phyloP scores from a whole-genome alignment of 345 rosid genomes.

The Pseudoturritis turrita region DNA sequence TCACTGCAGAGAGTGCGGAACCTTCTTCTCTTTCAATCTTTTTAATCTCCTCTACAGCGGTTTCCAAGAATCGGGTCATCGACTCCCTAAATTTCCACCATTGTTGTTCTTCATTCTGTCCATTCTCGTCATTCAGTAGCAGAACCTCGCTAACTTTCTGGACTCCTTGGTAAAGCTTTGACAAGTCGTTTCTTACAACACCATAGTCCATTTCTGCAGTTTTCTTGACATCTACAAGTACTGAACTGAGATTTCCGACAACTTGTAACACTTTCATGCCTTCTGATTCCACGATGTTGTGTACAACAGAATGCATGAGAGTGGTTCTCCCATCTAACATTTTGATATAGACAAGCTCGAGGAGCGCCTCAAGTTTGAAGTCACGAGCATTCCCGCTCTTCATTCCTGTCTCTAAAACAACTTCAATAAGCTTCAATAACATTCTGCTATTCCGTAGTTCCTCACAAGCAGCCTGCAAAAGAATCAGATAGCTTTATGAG shows the following conservation, averaged over 20 bases:
- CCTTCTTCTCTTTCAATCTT: conserved; percentile 42
- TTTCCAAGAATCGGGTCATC: conserved; percentile 54
- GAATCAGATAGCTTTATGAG: not conserved
- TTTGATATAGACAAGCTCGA: conserved; percentile 55
- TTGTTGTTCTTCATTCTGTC: not conserved
- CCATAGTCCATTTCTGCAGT: conserved; percentile 19
- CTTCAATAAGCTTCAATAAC: conserved; percentile 66
- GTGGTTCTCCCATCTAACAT: conserved; percentile 69
- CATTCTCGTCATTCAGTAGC: conserved; percentile 26
- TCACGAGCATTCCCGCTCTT: conserved; percentile 63
- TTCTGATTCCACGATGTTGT: conserved; percentile 61
- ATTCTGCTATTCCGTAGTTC: conserved; percentile 54
- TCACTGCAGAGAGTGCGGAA: conserved; percentile 39
- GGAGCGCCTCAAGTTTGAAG: conserved; percentile 73
- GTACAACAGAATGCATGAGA: conserved; percentile 59
- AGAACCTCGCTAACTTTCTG: conserved; percentile 47
- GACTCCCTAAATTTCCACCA: conserved; percentile 47
- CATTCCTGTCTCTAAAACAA: conserved; percentile 56
- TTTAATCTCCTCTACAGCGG: conserved; percentile 48
- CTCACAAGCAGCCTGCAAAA: conserved; percentile 58
- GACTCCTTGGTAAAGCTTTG: conserved; percentile 34
- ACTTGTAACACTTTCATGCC: conserved; percentile 32
- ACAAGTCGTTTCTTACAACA: not conserved
- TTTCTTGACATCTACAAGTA: conserved; percentile 23
- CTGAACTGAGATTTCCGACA: conserved; percentile 5